These are phyloP conservation scores for Aspergillus wentii DNA, from an alignment of 495 filamentous ascomycete genomes.

Conservation along the genomic window DNA sequence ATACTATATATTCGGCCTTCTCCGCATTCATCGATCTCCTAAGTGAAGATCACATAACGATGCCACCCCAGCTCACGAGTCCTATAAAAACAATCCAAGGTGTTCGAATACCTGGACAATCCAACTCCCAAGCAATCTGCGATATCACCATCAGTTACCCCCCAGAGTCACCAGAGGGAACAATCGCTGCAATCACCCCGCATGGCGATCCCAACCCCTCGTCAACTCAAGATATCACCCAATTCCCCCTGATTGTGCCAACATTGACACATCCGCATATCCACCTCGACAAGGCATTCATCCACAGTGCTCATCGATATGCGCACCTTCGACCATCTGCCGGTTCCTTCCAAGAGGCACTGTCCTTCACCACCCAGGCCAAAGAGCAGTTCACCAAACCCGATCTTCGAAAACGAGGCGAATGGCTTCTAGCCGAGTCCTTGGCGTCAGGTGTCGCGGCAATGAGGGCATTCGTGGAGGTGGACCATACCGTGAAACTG, in stretches of 20 bases:
- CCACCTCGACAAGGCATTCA: slow-evolving; percentile 71
- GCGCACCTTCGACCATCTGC: slow-evolving; percentile 51
- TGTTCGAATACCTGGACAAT: too few species aligned
- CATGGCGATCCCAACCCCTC: too few species aligned
- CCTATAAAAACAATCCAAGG: too few species aligned
- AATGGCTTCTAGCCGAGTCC: slow-evolving; percentile 64
- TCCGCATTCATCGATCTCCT: too few species aligned
- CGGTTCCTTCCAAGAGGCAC: slow-evolving; percentile 64
- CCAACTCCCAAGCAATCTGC: too few species aligned
- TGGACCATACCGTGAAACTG: slow-evolving; percentile 56
- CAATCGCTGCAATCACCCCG: too few species aligned
- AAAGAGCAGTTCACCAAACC: slow-evolving; percentile 55
- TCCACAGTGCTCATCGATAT: slow-evolving; percentile 55
- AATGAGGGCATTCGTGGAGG: slow-evolving; percentile 71
- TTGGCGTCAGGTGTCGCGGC: slow-evolving; percentile 61
- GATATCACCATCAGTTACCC: too few species aligned
- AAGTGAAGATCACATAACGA: too few species aligned
- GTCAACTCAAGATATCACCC: too few species aligned
- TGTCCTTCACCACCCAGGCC: slow-evolving; percentile 55
- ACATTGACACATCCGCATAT: slow-evolving; percentile 70
- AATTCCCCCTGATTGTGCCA: slow-evolving; percentile 35
- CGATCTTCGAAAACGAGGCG: slow-evolving; percentile 59
- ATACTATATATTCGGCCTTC: too few species aligned
- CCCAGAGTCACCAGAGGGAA: too few species aligned
- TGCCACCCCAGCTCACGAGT: too few species aligned